These are phyloP conservation scores for Plenodomus lindquistii DNA, from an alignment of 2,329 filamentous ascomycete species.

Conservation along the genomic window DNA sequence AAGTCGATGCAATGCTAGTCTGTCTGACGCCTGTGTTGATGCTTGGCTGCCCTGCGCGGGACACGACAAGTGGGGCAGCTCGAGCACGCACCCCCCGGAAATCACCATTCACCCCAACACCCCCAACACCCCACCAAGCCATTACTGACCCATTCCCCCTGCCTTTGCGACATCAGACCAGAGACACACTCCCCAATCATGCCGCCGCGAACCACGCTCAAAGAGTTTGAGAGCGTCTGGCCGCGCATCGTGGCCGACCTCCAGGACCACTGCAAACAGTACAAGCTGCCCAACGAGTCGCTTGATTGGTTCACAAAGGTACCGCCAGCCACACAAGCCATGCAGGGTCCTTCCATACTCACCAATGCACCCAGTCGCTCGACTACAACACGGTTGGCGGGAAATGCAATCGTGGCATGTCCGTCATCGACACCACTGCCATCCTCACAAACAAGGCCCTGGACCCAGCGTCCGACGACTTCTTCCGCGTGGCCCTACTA, in stretches of 20 bases:
- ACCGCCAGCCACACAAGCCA: slow-evolving; percentile 9
- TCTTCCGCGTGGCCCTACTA: slow-evolving; percentile 83
- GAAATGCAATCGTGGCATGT: slow-evolving; percentile 99
- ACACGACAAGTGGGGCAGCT: slow-evolving; percentile 18
- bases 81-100: slow-evolving; percentile 18
- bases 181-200: slow-evolving; percentile 46
- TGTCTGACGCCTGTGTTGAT: slow-evolving; percentile 25
- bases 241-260: slow-evolving; percentile 83
- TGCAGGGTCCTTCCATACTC: slow-evolving; percentile 15
- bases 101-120: slow-evolving; percentile 7
- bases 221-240: slow-evolving; percentile 90
- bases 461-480: slow-evolving; percentile 69
- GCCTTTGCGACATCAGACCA: slow-evolving; percentile 11
- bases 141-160: not conserved
- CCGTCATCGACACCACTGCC: slow-evolving; percentile 87
- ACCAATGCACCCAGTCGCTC: slow-evolving; percentile 63
- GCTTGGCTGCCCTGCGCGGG: slow-evolving; percentile 18
- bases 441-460: slow-evolving; percentile 75
- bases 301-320: slow-evolving; percentile 87
- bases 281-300: slow-evolving; percentile 80
- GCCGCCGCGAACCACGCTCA: slow-evolving; percentile 66
- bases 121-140: not conserved
- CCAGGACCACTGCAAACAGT: slow-evolving; percentile 74
- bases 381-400: slow-evolving; percentile 87
- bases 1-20: too few relatives aligned